Conservation (phyloP, 345 rosid genomes). For the Eucalyptus sp. region DNA sequence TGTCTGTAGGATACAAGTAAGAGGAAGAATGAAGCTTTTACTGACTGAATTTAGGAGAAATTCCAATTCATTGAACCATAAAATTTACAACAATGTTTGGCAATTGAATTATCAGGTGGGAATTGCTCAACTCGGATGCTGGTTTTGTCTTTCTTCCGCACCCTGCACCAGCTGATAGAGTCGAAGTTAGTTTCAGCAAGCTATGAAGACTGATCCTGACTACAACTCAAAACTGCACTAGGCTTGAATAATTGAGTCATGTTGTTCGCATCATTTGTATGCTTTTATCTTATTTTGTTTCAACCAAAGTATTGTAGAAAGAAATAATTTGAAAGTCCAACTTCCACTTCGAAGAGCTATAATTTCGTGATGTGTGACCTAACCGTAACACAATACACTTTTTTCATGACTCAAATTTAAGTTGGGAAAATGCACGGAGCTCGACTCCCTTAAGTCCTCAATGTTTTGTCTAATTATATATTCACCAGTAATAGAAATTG, state of each 20-base stretch:
- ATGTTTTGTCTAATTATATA: background rate
- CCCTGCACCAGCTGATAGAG: constrained; percentile 22
- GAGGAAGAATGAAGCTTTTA: background rate
- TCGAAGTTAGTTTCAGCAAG: constrained; percentile 5
- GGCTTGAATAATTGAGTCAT: background rate
- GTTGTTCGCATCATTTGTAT: background rate
- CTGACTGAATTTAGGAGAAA: background rate
- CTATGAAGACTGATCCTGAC: background rate
- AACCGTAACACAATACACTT: background rate
- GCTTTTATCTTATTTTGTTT: background rate
- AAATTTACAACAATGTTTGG: background rate
- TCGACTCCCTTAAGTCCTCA: background rate
- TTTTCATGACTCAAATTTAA: background rate
- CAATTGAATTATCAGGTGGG: constrained; percentile 15
- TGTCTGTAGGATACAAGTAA: constrained; percentile 38
- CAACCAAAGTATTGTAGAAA: background rate
- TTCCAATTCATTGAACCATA: background rate
- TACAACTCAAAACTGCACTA: background rate
- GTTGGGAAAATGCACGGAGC: background rate
- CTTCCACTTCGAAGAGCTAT: background rate
- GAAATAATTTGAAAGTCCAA: background rate
- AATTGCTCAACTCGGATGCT: constrained; percentile 20
- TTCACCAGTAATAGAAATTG: background rate
- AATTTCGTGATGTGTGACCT: background rate
- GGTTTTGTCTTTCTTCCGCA: constrained; percentile 16